Base-by-base conservation (phyloP, 129 eudicot species). In the Flaveria robusta region DNA sequence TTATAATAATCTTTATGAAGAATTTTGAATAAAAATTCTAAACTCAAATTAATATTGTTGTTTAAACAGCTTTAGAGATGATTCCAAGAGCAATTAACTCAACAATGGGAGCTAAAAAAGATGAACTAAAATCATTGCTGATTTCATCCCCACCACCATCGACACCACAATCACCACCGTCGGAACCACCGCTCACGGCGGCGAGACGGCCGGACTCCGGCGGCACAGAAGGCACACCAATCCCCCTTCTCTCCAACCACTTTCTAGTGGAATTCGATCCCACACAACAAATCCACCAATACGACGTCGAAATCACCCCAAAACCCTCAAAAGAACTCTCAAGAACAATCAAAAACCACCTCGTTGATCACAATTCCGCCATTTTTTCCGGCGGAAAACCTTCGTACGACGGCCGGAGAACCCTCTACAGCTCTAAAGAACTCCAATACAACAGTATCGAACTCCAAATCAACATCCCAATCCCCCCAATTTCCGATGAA, bases 121-220 rank as follows among this genome's bases (percentile, higher is more conserved):
- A 87, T 52, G 90, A 83, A 27, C 58, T 82, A 63, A 82, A 74
- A 76, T 77, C 66, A 31, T 8, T 66, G 22, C 74, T 43, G 23
- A 70, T 52, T 50, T 37, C 76, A 54, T n/a, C n/a, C n/a, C 43
- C 69, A 29, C 76, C 86, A 60, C 84, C 78, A 23, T 37, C n/a
- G n/a, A n/a, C 54, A 11, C 65, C 15, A 2, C 10, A 27, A 11
- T 29, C 65, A 72, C 54, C 39, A 59, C 66, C 74, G 42, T 50
- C 60, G 27, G 68, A 27, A 7, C 76, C 81, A 0, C 72, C 96
- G 23, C 63, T 85, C 74, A 81, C 79, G 71, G 85, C 85, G 72
- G 97, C 96, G 43, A 91, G 83, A 71, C 82, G 99, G 34, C 99
- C 99, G 10, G 99, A 94, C 69, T 79, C 83, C 51, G 99, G 99